Base-by-base conservation (phyloP, 148 eudicot genomes). In the Drosera capensis region DNA sequence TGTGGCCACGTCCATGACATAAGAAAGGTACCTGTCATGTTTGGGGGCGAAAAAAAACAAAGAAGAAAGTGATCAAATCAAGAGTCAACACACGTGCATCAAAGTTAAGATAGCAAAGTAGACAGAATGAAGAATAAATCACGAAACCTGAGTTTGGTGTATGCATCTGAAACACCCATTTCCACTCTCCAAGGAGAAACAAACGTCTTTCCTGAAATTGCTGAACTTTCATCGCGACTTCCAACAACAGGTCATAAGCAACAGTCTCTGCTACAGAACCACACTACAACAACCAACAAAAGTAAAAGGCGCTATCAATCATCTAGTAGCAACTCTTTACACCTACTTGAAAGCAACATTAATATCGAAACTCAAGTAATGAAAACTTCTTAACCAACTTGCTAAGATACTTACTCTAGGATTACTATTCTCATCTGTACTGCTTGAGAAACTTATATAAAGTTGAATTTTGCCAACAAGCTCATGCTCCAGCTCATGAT, bases 141-240 rank as follows among this genome's bases (percentile, higher is more conserved):
- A 14, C 23, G 44, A 20, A 63, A 85, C 99, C 99, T 73, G 30
- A 90, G 64, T 64, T 75, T 90, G 7, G 93, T 78, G 66, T 90
- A 90, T 55, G 82, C 77, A 47, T 85, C 94, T 38, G 99, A 90
- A 57, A 90, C 94, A 26, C 99, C 99, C 99, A 90, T 59, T 75
- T 79, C 94, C 94, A 87, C 36, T 79, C 71, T 22, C 95, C 95
- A 66, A 75, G 76, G 49, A 85, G 60, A 51, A 70, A 44, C 22
- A 90, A 54, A 59, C 76, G 74, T 60, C 99, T 76, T 49, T 78
- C 94, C 51, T 78, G 99, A 72, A 90, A 90, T 47, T 76, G 79
- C 52, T 85, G 94, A 44, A 76, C 67, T 72, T 80, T 90, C 99
- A 90, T 78, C 34, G 95, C 99, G 41, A 83, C 74, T 78, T 90